A percentile compares a stretch with the other conserved stretches of the same genome.
These are phyloP conservation scores for Malus sylvestris DNA, from an alignment of 306 rosid species.

Conservation along the genomic window DNA sequence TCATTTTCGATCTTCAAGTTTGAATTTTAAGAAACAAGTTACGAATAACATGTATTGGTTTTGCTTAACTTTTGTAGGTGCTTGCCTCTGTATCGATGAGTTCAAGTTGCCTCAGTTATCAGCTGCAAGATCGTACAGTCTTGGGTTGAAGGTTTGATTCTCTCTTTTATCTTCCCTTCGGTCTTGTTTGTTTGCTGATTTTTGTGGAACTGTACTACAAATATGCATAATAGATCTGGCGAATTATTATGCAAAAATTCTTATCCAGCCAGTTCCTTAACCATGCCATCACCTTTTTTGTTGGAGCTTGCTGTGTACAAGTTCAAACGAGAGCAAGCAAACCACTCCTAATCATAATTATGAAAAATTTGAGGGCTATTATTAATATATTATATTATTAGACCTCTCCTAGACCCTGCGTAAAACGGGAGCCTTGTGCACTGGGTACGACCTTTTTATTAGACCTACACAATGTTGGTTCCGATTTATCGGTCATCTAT, in stretches of 20 bases:
- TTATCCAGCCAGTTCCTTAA: neutral
- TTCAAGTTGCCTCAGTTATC: conserved; percentile 37
- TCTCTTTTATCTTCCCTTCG: conserved; percentile 8
- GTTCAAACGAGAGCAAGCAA: neutral
- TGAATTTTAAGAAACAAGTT: neutral
- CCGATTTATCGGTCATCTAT: no score
- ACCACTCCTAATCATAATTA: neutral
- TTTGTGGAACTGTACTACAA: neutral
- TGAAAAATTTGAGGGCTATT: no score
- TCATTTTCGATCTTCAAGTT: neutral
- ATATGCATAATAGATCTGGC: neutral
- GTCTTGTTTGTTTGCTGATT: neutral
- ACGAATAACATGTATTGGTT: conserved; percentile 3
- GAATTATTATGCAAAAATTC: neutral
- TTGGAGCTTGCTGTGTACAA: neutral
- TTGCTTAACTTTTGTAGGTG: conserved; percentile 37
- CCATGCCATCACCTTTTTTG: neutral
- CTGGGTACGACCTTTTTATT: neutral
- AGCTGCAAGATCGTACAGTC: conserved; percentile 38
- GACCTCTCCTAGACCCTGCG: neutral
- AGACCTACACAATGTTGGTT: neutral
- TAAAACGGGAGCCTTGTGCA: no score
- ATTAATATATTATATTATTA: neutral
- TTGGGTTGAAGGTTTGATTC: conserved; percentile 49
- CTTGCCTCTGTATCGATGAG: conserved; percentile 23